Percentiles rank a stretch among this genome's conserved stretches.
phyloP scores from a whole-genome alignment of 257 asterid genomes.

The Lithospermum erythrorhizon region DNA sequence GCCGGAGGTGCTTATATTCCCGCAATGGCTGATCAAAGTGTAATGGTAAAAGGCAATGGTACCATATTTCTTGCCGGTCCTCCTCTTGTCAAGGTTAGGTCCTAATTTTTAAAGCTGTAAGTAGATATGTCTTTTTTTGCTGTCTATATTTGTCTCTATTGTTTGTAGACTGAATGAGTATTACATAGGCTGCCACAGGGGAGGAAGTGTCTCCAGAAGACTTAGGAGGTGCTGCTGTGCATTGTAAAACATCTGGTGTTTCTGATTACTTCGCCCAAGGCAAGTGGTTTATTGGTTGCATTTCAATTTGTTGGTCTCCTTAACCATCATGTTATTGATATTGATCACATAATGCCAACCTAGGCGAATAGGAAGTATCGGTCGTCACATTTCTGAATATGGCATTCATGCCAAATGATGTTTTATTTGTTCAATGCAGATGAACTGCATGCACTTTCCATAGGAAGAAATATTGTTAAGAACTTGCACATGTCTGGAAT shows the following conservation, averaged over 20 bases:
- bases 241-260: conserved; percentile 94
- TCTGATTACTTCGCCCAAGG: conserved; percentile 97
- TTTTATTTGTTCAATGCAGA: conserved; percentile 39
- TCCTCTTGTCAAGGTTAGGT: conserved; percentile 93
- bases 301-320: background rate
- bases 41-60: conserved; percentile 97
- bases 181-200: conserved; percentile 92
- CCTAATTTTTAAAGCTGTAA: background rate
- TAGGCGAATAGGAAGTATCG: background rate
- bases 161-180: background rate
- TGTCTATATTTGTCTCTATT: background rate
- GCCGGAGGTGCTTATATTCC: conserved; percentile 99
- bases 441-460: conserved; percentile 84
- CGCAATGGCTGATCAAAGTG: conserved; percentile 99
- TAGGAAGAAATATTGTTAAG: conserved; percentile 84
- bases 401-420: conserved; percentile 8
- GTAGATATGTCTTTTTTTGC: background rate
- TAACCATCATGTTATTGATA: background rate
- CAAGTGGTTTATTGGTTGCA: conserved; percentile 11
- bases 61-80: conserved; percentile 99
- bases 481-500: conserved; percentile 80
- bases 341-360: conserved; percentile 1
- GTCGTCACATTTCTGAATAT: conserved; percentile 12
- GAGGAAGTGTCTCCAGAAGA: conserved; percentile 97
- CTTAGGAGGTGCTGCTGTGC: conserved; percentile 93